Evolutionary conservation across 352 stramenopile species (phyloP).

Genomic region (Blastocystis sp.): DNA sequence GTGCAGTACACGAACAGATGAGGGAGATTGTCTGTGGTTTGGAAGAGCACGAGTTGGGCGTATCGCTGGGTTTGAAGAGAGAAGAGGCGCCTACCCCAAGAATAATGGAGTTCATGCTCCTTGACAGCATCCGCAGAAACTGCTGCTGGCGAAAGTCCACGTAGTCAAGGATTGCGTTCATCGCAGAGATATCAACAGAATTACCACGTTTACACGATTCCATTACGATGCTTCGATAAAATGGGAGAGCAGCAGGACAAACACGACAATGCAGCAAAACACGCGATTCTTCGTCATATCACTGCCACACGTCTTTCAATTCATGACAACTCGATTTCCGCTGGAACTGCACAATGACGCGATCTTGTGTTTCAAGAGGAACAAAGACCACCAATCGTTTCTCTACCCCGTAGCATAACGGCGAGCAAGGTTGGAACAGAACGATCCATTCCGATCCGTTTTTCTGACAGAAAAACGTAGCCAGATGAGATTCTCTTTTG

Average conservation of each 20-base stretch:
- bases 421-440: background rate
- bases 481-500: background rate
- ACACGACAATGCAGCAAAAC: background rate
- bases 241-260: constrained; percentile 3
- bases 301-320: background rate
- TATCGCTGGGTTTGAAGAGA: background rate
- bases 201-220: background rate
- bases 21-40: constrained; percentile 30
- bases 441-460: background rate
- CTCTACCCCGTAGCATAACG: background rate
- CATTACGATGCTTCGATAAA: background rate
- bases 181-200: background rate
- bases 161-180: background rate
- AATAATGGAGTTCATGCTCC: constrained; percentile 8
- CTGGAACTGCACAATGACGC: background rate
- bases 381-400: background rate
- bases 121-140: background rate
- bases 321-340: background rate
- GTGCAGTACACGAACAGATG: constrained; percentile 40
- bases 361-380: background rate
- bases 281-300: background rate
- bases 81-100: background rate
- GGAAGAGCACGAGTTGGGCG: constrained; percentile 12
- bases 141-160: background rate
- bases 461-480: background rate